Evolutionary conservation across 2,329 filamentous ascomycete genomes (phyloP), one percentile per base, ranked within the genome.

Genomic region (Paraphoma chrysanthemicola): DNA sequence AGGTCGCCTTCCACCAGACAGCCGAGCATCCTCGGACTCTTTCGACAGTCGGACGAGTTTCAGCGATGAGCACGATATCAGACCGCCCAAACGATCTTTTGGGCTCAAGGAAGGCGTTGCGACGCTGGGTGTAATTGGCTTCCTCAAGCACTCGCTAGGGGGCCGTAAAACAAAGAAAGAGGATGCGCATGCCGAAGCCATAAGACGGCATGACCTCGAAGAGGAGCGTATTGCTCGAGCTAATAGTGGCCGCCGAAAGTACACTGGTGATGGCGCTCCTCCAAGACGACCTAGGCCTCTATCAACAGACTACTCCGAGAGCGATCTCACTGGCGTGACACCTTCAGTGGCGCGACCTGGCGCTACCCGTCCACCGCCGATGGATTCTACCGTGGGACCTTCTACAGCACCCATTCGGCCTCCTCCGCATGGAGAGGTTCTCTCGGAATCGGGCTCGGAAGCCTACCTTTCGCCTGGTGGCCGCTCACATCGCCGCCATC

Each of bases 251-350:
- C 70, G 84, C n/a, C 86, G 87, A 18, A 82, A 82, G 64, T 92
- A 86, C 59, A 92, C 90, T 2, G 90, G 86, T 29, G 90, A 93
- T 70, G 88, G 88, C 16, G 44, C 54, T 18, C 66, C 70, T n/a
- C 69, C 73, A 3, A 62, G 68, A 44, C 69, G 69, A 48, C 63
- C 67, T 30, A 63, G 72, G 41, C 69, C 69, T 10, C 64, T 66
- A 30, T 78, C 76, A 8, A 78, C 81, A 11, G 74, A 80, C n/a
- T 71, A 79, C 18, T 77, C 79, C n/a, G 76, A 80, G 42, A 77
- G 70, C 42, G 77, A 77, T 6, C 68, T 80, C 31, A 71, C 71
- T 4, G 78, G 78, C 10, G 78, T 78, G 53, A 82, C 80, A 51
- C 80, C 80, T 33, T 78, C 78, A 23, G 60, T 80, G 12, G 77